Evolutionary conservation across 176 grass and related monocot genomes (phyloP), one percentile per base, ranked within the genome.

Genomic region (Aegilops bicornis): DNA sequence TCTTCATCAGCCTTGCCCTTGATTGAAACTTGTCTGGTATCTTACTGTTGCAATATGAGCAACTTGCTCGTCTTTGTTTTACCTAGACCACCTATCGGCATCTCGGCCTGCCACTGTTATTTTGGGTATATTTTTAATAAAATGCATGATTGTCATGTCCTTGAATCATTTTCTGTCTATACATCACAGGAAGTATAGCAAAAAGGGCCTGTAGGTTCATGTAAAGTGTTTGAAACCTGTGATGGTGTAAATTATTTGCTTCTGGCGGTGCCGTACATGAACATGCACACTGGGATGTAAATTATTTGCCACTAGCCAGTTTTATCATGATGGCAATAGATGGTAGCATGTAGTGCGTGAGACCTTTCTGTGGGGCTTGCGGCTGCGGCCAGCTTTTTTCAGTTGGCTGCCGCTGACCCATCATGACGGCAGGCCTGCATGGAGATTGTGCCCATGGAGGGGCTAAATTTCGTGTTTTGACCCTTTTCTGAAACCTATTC

Each of bases 401-500:
- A 37, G 58, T 30, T 47, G 19, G 7, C 61, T 29, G 25, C 54
- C 40, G 52, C 54, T 65, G 56, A 43, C 10, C 27, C 13, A 36
- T 37, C 7, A 33, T 79, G 48, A 13, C 31, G 86, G 27, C 54
- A 56, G 43, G 16, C 47, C 30, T 76, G 47, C 62, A 31, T 62
- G 72, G 50, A 54, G 50, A 54, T 54, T 54, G 50, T 54, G 50
- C 50, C 62, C 63, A 31, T 78, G 72, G 62, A 88, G 16, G 76
- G n/a, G n/a, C n/a, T n/a, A n/a, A n/a, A n/a, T n/a, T n/a, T n/a
- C n/a, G n/a, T n/a, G n/a, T n/a, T n/a, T n/a, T n/a, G n/a, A n/a
- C n/a, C n/a, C n/a, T n/a, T n/a, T n/a, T n/a, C n/a, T n/a, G n/a
- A n/a, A n/a, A n/a, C n/a, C n/a, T n/a, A n/a, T n/a, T n/a, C n/a